Base-by-base conservation (phyloP, 208 protist genomes). In the Leptomonas pyrrhocoris region DNA sequence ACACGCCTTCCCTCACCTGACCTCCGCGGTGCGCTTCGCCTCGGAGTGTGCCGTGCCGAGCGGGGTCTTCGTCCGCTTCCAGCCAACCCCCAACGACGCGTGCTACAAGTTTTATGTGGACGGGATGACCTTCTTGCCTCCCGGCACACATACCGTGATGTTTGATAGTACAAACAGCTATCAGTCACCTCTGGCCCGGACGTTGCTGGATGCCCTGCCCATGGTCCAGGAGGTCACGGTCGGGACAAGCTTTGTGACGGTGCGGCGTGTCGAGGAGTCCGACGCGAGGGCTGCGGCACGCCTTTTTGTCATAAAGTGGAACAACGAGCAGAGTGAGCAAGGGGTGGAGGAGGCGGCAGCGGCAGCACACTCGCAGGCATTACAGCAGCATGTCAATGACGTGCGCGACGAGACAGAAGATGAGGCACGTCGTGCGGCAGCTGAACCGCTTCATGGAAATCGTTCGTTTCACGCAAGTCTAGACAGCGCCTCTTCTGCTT, bases 211-310 rank as follows among this genome's bases (percentile, higher is more conserved):
- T 19, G 74, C 79, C 19, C 70, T 96, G 46, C 92, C 92, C 12
- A 94, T 94, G 89, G 86, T 96, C 49, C 86, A 96, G 81, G 92
- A 94, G 73, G 92, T 96, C 18, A 94, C 92, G 0, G 77, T 96
- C 30, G 89, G 89, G 8, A 21, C 27, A 11, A 57, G 66, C 42
- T 96, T 96, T 66, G 79, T 96, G 49, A 96, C 92, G 23, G 89
- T 96, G 56, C 76, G 81, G 27, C 85, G 88, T 18, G 89, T 94
- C 4, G 85, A 89, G 49, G 64, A 77, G 56, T 68, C 74, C 15
- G 76, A 91, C 53, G 78, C 84, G 30, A 83, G 56, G 45, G 86
- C 81, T 8, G 92, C 86, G 19, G 92, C 83, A 23, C 74, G 74
- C 25, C 80, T 85, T 68, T 92, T 92, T 68, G 85, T 82, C 30